Evolutionary conservation across 352 stramenopile genomes (phyloP).

Genomic region (Pythium diclinum): DNA sequence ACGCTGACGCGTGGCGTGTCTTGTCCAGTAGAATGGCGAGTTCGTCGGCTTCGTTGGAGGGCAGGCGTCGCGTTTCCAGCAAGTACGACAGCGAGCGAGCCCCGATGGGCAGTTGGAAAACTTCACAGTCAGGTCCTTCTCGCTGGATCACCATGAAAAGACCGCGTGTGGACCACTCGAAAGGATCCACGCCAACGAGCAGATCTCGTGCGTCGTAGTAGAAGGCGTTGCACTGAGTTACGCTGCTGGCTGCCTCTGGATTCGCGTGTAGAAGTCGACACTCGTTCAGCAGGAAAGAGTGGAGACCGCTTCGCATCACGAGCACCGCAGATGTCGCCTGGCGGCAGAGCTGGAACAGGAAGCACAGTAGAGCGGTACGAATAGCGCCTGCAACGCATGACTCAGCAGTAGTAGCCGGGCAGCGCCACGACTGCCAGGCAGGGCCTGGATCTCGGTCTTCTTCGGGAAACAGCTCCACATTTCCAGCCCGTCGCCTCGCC

Average conservation of each 20-base stretch:
- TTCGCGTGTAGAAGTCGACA: constrained; percentile 5
- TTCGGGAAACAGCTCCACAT: background rate
- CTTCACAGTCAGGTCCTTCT: constrained; percentile 19
- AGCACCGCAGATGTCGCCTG: constrained; percentile 28
- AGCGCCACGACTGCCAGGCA: constrained; percentile 17
- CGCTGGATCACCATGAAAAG: constrained; percentile 16
- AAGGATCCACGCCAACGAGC: constrained; percentile 46
- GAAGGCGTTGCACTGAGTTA: background rate
- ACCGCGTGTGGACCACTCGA: constrained; percentile 45
- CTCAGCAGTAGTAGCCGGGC: background rate
- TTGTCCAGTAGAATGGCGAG: constrained; percentile 11
- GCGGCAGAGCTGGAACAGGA: constrained; percentile 44
- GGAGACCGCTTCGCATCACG: constrained; percentile 42
- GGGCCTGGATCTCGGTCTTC: background rate
- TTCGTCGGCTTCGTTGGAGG: constrained; percentile 50
- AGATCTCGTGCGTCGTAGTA: constrained; percentile 35
- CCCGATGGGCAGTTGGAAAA: constrained; percentile 45
- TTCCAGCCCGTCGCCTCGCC: background rate
- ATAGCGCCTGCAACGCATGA: constrained; percentile 4
- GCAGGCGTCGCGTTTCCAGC: constrained; percentile 33
- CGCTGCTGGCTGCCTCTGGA: background rate
- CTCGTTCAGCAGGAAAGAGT: constrained; percentile 40
- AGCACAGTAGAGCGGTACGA: constrained; percentile 24
- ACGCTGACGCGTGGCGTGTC: background rate
- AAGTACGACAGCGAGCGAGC: constrained; percentile 36